Base-by-base conservation (phyloP, 1,139 yeast species). In the Williopsis jadinii region DNA sequence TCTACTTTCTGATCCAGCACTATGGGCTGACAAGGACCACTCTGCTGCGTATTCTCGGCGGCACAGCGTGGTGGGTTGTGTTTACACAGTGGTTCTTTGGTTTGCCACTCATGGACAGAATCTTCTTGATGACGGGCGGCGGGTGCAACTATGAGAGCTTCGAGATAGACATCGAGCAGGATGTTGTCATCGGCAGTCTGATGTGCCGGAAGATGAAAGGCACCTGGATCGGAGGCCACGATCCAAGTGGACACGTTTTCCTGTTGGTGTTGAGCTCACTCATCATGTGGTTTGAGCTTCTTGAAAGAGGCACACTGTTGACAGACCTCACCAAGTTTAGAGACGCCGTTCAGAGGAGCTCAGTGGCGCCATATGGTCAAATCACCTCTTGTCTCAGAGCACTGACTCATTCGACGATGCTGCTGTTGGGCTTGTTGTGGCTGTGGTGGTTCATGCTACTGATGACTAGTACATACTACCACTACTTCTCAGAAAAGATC, bases 181-280 rank as follows among this genome's bases (percentile, higher is more conserved):
- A 39, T 32, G 37, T 28, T 19, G 24, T 41, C 42, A 33, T 46
- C 10, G 53, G 56, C 5, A 77, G 84, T 13, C 68, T 68, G 35
- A 64, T 66, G 6, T 88, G 97, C 57, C 66, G 88, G 35, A 56
- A 64, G 27, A 51, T 75, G 19, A 77, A 75, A 24, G 97, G 97
- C 0, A 51, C 65, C 3, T 90, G 97, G 98, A 59, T 58, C 9
- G 97, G 96, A 1, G 98, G 98, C 0, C 95, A 87, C 57, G 98
- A 92, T 64, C 95, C 97, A 11, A 83, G 94, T 47, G 98, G 98
- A 0, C 98, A 92, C 59, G 84, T 87, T 0, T 92, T 90, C 54
- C 60, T 92, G 36, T 63, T 92, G 43, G 77, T 85, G 3, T 82
- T 86, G 48, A 75, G 92, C 42, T 76, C 86, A 13, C 64, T 85